These are phyloP conservation scores for Colletotrichum gloeosporioides DNA, from an alignment of 2,329 filamentous ascomycete genomes.

Conservation along the genomic window DNA sequence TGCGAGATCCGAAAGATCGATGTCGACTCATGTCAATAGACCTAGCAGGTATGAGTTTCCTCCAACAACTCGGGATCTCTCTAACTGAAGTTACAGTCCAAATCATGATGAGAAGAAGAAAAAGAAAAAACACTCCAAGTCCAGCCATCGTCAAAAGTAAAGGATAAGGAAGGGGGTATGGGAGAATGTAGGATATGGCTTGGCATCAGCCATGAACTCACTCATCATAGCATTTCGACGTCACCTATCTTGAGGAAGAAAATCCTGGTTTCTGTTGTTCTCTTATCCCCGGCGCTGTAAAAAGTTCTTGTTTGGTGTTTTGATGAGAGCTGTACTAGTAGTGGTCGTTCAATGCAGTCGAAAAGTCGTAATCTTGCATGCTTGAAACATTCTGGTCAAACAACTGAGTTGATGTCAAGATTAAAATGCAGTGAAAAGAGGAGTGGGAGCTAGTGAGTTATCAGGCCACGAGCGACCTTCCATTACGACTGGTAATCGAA, in stretches of 20 bases:
- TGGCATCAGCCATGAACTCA: not conserved
- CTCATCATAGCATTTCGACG: not conserved
- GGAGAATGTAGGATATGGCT: not conserved
- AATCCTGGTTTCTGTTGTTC: not conserved
- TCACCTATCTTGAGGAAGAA: not conserved
- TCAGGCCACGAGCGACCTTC: not conserved
- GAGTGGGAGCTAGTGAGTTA: not conserved
- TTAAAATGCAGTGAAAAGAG: not conserved
- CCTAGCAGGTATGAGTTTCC: not conserved
- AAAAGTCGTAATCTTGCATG: not conserved
- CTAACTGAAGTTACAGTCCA: not conserved
- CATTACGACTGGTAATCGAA: not conserved
- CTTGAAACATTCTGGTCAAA: not conserved
- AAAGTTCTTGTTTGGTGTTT: not conserved
- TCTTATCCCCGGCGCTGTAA: not conserved
- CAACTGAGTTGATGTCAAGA: not conserved
- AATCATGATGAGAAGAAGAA: not conserved
- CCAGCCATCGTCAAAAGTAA: not conserved
- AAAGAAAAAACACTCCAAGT: not conserved
- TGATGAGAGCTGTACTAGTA: not conserved
- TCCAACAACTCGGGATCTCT: not conserved
- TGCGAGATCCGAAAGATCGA: not conserved
- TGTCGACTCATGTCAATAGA: not conserved
- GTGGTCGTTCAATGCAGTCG: not conserved
- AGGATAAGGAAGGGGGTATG: not conserved